Base-by-base conservation (phyloP, 2,329 filamentous ascomycete genomes). In the Seiridium cupressi region DNA sequence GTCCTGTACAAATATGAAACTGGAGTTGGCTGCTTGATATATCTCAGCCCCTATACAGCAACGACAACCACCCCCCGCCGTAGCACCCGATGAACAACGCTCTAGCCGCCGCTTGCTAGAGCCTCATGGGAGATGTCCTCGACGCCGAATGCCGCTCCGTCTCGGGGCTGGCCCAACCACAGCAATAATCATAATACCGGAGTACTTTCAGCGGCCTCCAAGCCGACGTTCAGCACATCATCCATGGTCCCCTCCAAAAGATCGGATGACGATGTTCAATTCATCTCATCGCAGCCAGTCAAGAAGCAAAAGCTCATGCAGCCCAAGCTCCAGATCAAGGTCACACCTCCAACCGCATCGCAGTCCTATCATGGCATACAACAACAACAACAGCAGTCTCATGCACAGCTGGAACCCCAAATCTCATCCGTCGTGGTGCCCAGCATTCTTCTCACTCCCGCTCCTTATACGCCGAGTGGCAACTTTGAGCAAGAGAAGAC, bases 211-310 rank as follows among this genome's bases (percentile, higher is more conserved):
- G 10, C 49, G 34, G 34, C 49, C 3, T 35, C 32, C 2, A 36
- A 13, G 31, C 10, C 49, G 38, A 35, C 35, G 10, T 35, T 26
- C 26, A 55, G 11, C 32, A 42, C 53, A 8, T 9, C 26, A 7
- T 34, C 54, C 11, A 34, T 44, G 11, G 44, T 62, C 31, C 65
- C 69, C 42, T 64, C 64, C 3, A 77, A 75, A 64, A 62, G 68
- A 57, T 65, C 64, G 32, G 77, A 80, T 53, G 73, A 76, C 60
- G 79, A 81, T 55, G 70, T 81, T 38, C 72, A 80, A 63, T 78
- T 81, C 58, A 69, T 81, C 38, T 79, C 76, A 48, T 75, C 73
- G 26, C 74, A 76, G 32, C 77, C 78, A 8, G 73, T 79, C 55
- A 80, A 78, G 68, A 78, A 71, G 63, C 68, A 64, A 47, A 74